Evolutionary conservation across 228 moss, liverwort and hornwort species (phyloP).

Genomic region (Sphagnum fallax): DNA sequence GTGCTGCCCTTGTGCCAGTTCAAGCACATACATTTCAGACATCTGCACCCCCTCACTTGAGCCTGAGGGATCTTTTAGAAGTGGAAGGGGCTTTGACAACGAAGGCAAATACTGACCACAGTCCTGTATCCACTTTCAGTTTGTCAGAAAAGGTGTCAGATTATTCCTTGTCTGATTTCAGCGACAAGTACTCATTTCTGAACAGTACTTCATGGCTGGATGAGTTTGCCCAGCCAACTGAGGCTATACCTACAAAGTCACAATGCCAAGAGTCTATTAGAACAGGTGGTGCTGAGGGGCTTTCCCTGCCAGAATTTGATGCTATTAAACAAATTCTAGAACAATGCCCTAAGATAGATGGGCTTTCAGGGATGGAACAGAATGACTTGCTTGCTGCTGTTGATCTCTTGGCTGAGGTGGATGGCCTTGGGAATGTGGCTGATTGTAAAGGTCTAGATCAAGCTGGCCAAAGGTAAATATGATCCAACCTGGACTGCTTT

Average conservation of each 20-base stretch:
- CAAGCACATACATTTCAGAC: constrained; percentile 5
- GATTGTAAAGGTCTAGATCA: constrained; percentile 66
- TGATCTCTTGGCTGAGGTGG: constrained; percentile 85
- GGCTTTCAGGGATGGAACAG: constrained; percentile 45
- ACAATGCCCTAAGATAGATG: constrained; percentile 30
- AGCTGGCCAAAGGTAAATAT: constrained; percentile 67
- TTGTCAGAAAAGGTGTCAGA: constrained; percentile 4
- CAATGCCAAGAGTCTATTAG: constrained; percentile 29
- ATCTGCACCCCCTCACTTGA: constrained; percentile 21
- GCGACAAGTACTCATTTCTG: constrained; percentile 53
- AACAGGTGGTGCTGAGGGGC: constrained; percentile 53
- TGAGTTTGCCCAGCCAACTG: constrained; percentile 20
- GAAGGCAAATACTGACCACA: constrained; percentile 18
- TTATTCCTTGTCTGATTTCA: constrained; percentile 8
- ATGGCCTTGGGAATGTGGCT: constrained; percentile 58
- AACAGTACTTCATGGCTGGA: constrained; percentile 46
- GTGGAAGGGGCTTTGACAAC: constrained; percentile 12
- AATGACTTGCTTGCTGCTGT: constrained; percentile 71
- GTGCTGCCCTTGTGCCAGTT: constrained; percentile 9
- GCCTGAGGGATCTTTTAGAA: constrained; percentile 26
- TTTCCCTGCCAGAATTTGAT: constrained; percentile 63
- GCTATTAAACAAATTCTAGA: constrained; percentile 41
- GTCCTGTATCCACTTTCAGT: constrained; percentile 19
- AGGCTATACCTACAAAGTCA: constrained; percentile 30
- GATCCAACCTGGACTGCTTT: too few species aligned